These are phyloP conservation scores for Neopestalotiopsis rosae DNA, from an alignment of 2,329 filamentous ascomycete genomes.

Conservation along the genomic window DNA sequence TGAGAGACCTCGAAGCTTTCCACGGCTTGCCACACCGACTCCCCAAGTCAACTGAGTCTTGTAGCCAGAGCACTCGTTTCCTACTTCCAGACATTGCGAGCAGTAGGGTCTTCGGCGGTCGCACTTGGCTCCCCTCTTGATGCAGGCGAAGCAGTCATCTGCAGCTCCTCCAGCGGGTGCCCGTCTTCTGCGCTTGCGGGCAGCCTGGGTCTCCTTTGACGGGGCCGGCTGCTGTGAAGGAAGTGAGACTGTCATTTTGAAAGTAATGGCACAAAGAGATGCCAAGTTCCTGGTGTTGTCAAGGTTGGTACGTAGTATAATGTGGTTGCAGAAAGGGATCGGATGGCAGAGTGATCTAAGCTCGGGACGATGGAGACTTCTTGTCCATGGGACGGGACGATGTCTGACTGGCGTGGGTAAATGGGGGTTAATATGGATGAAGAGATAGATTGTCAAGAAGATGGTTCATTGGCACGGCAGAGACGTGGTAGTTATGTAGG, in stretches of 20 bases:
- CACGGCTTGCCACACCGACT: conserved; percentile 91
- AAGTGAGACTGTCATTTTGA: conserved; percentile 55
- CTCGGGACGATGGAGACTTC: conserved; percentile 32
- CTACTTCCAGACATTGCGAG: conserved; percentile 89
- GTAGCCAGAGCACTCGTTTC: conserved; percentile 93
- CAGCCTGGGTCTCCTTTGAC: conserved; percentile 57
- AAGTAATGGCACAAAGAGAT: conserved; percentile 26
- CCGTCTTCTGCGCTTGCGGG: conserved; percentile 80
- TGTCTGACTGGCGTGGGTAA: conserved; percentile 47
- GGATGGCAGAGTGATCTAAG: conserved; percentile 30
- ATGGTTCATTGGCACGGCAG: conserved; percentile 39
- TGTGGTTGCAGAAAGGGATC: conserved; percentile 28
- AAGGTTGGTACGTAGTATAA: conserved; percentile 7
- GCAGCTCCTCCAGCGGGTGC: conserved; percentile 87
- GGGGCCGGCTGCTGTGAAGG: conserved; percentile 49
- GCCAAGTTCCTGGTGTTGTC: conserved; percentile 26
- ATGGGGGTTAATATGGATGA: conserved; percentile 48
- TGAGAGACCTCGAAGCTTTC: conserved; percentile 89
- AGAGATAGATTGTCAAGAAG: conserved; percentile 37
- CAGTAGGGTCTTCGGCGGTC: conserved; percentile 93
- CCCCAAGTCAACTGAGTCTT: conserved; percentile 97
- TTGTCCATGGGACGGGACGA: conserved; percentile 37
- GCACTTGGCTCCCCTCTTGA: conserved; percentile 82
- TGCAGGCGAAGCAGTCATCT: conserved; percentile 94
- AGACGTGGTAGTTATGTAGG: conserved; percentile 39